Conservation (phyloP, 1,139 yeast species). For the Geotrichum aggregatum region DNA sequence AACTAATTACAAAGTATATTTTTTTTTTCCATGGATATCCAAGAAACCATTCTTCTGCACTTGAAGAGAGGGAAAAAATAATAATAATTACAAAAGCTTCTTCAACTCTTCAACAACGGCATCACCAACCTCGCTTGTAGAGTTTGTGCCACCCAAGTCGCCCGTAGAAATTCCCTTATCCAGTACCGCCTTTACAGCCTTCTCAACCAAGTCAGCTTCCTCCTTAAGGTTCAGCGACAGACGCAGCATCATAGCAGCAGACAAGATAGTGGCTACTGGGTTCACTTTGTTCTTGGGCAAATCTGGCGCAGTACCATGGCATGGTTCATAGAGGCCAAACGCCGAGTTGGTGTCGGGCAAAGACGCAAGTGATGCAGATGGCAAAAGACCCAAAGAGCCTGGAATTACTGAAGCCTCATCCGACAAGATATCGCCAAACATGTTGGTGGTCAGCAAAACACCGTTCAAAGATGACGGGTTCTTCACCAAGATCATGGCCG, state of each 20-base stretch:
- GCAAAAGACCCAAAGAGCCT: slow-evolving; percentile 90
- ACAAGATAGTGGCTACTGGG: slow-evolving; percentile 90
- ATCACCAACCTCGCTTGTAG: slow-evolving; percentile 89
- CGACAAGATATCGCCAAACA: slow-evolving; percentile 97
- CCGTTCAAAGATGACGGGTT: slow-evolving; percentile 89
- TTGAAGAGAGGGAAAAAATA: not conserved
- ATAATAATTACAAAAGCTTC: slow-evolving; percentile 44
- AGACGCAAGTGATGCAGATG: slow-evolving; percentile 93
- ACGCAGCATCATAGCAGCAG: slow-evolving; percentile 96
- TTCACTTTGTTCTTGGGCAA: slow-evolving; percentile 81
- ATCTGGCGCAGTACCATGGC: slow-evolving; percentile 98
- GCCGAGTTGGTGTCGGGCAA: slow-evolving; percentile 91
- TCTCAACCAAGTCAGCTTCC: slow-evolving; percentile 86
- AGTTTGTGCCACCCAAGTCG: slow-evolving; percentile 75
- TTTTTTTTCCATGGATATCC: not conserved
- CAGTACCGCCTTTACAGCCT: slow-evolving; percentile 77
- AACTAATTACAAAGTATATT: not conserved
- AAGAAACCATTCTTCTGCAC: not conserved
- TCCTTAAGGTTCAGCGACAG: slow-evolving; percentile 73
- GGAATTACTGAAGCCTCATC: slow-evolving; percentile 98
- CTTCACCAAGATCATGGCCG: slow-evolving; percentile 94
- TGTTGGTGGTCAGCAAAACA: slow-evolving; percentile 83
- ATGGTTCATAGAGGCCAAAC: slow-evolving; percentile 94
- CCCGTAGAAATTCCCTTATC: slow-evolving; percentile 86
- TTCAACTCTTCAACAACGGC: slow-evolving; percentile 75